A percentile compares a stretch with the other conserved stretches of the same genome.
These are phyloP conservation scores for Kazachstania martiniae DNA, from an alignment of 805 yeast genomes.

Conservation along the genomic window DNA sequence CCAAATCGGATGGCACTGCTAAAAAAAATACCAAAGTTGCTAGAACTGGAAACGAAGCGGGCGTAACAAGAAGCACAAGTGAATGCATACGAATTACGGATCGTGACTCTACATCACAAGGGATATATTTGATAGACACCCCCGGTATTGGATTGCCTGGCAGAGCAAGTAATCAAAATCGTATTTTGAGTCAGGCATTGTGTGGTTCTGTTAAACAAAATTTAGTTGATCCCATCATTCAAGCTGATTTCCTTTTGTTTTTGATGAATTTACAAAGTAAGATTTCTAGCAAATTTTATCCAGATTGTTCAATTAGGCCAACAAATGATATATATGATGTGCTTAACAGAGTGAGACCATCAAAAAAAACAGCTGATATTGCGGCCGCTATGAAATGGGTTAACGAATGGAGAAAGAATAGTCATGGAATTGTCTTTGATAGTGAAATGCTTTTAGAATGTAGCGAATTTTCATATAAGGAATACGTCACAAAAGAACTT, in stretches of 20 bases:
- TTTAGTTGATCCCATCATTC: constrained; percentile 71
- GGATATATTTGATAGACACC: constrained; percentile 63
- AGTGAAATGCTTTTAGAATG: constrained; percentile 14
- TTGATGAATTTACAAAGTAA: constrained; percentile 52
- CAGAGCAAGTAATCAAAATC: constrained; percentile 42
- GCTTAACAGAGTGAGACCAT: constrained; percentile 32
- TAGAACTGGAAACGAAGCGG: constrained; percentile 77
- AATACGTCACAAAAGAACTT: constrained; percentile 6
- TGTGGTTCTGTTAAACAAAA: constrained; percentile 65
- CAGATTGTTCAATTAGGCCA: constrained; percentile 31
- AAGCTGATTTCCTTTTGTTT: constrained; percentile 76
- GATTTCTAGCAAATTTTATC: constrained; percentile 6
- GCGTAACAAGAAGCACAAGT: constrained; percentile 74
- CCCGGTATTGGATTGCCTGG: constrained; percentile 86
- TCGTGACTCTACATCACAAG: background rate
- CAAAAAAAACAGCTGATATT: constrained; percentile 44
- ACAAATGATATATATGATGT: constrained; percentile 62
- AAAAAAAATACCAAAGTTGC: constrained; percentile 53
- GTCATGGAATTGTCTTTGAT: constrained; percentile 29
- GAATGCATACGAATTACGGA: constrained; percentile 51
- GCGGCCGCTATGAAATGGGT: constrained; percentile 59
- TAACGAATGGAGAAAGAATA: constrained; percentile 45
- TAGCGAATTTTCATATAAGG: constrained; percentile 12
- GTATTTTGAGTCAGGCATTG: constrained; percentile 65
- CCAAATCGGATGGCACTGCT: constrained; percentile 8